Conservation (phyloP, 495 filamentous ascomycete species). For the Xylaria intraflava region DNA sequence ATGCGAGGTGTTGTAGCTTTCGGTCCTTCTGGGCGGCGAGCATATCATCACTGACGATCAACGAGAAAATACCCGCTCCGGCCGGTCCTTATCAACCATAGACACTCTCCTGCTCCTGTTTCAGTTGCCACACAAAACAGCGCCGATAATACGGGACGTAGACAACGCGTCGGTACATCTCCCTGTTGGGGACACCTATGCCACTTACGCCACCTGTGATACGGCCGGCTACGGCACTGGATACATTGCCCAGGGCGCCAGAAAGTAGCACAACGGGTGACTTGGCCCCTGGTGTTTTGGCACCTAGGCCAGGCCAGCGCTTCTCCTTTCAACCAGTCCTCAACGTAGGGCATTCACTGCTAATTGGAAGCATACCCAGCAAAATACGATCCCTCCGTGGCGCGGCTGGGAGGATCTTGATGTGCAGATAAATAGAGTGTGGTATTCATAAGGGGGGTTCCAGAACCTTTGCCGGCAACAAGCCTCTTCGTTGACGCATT, state of each 20-base stretch:
- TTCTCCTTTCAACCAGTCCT: not conserved
- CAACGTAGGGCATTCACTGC: not conserved
- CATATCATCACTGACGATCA: not conserved
- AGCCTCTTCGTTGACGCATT: not conserved
- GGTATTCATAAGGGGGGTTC: not conserved
- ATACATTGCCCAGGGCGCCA: not conserved
- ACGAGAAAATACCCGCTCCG: not conserved
- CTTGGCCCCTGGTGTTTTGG: not conserved
- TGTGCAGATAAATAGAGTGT: not conserved
- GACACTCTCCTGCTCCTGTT: not conserved
- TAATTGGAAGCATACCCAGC: not conserved
- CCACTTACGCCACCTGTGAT: conserved; percentile 2
- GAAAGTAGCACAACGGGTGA: conserved; percentile 1
- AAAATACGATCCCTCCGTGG: not conserved
- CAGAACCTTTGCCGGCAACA: not conserved
- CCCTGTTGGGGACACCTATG: not conserved
- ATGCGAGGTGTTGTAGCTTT: not conserved
- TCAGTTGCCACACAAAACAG: not conserved
- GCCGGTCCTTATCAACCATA: not conserved
- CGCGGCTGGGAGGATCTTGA: not conserved
- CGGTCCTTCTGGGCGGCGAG: not conserved
- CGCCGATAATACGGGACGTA: not conserved
- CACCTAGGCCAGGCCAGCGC: not conserved
- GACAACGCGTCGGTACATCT: not conserved
- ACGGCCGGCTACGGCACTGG: conserved; percentile 8